Base-by-base conservation (phyloP, 2,329 filamentous ascomycete genomes). In the Cyclaneusma minus region DNA sequence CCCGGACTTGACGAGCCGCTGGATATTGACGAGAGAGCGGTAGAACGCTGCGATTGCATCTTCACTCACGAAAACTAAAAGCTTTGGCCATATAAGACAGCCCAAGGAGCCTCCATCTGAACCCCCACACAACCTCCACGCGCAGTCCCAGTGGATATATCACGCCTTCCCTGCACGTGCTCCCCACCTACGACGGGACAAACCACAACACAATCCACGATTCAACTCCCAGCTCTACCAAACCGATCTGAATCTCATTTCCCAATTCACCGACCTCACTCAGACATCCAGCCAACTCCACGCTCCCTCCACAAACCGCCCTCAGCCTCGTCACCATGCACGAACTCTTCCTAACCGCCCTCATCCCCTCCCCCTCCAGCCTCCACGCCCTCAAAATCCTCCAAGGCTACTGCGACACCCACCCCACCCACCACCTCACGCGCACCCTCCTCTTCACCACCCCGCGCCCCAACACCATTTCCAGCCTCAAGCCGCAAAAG, bases 281-380 rank as follows among this genome's bases (percentile, higher is more conserved):
- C 7, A 7, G 12, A 10, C 7, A 8, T 7, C 22, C 22, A 7
- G 22, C 12, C 13, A 7, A 8, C 12, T 13, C 22, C 10, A 24
- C 12, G 7, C 7, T 13, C 10, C 10, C 7, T 10, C 22, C 7
- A 7, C 10, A 7, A 13, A 7, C 12, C 13, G 8, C 8, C 22
- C 22, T 24, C 7, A 10, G 8, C 22, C 13, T 12, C 8, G 15
- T n/a, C 16, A 23, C 15, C n/a, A 71, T 70, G 65, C 61, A 69
- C 40, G 67, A 73, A 45, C 49, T 73, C 11, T 72, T 70, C 38
- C 54, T 73, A 30, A 64, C 65, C 4, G 58, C 63, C 7, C 43
- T 59, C 23, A 55, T 75, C 28, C 51, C 54, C 11, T 56, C 62
- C 29, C 51, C 47, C 21, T 62, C 69, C 36, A 52, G 65, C 18